Base-by-base conservation (phyloP, 2,329 filamentous ascomycete genomes). In the Ophiocordyceps sinensis region DNA sequence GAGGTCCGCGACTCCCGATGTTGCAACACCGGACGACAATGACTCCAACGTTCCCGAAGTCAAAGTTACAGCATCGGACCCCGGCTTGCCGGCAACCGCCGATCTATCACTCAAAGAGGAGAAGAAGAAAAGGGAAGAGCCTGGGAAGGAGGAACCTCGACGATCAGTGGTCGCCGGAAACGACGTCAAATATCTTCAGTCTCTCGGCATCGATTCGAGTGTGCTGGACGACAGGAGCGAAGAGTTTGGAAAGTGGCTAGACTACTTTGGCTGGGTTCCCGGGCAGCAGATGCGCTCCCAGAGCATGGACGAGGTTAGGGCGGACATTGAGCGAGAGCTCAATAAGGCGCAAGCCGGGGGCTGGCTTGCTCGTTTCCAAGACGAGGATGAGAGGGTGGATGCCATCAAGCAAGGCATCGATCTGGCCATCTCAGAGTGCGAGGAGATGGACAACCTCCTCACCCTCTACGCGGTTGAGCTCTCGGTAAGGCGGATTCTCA, bases 391-490 rank as follows among this genome's bases (percentile, higher is more conserved):
- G 46, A 77, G 89, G 43, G 83, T 95, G 2, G 81, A 86, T 43
- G 82, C 84, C 23, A 85, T 98, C 50, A 87, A 89, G 52, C 75
- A 68, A 43, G 79, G 94, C 41, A 80, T 98, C 41, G 89, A 98
- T 55, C 73, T 81, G 47, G 84, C 87, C n/a, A 87, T 98, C 52
- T 75, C 80, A 17, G 91, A 98, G 63, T 96, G 91, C 53, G 93
- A 98, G 52, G 89, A 96, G 63, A 69, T 98, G 43, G 91, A 98
- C 57, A 93, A 93, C 44, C 70, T 98, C 32, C 67, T 98, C 40
- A 98, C 91, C 0, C 65, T 98, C 29, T 98, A 98, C 60, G 85
- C 85, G 37, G 91, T 96, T 23, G 91, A 98, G 60, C 70, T 98
- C 46, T 86, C 85, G 52, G 85, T 89, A 71, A 67, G 82, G 63